These are phyloP conservation scores for Pilasporangium apinafurcum DNA, from an alignment of 352 stramenopile species.

Conservation along the genomic window DNA sequence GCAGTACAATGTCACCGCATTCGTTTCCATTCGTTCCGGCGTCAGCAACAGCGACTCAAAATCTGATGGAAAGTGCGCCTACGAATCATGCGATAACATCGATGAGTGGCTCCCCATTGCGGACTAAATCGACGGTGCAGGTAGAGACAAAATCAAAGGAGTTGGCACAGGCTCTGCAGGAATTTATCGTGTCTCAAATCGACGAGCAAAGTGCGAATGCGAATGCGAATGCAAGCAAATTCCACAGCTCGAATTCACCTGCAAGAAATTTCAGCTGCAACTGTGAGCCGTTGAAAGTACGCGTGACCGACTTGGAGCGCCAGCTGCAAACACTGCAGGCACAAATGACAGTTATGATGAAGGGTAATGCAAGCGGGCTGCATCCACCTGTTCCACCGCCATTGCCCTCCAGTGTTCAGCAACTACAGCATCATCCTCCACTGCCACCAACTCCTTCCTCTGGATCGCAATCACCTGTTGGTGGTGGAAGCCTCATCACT, in stretches of 20 bases:
- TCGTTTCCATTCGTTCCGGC: no score
- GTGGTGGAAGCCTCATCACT: constrained; percentile 34
- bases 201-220: constrained; percentile 15
- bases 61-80: constrained; percentile 4
- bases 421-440: constrained; percentile 6
- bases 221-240: constrained; percentile 4
- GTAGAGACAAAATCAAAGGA: constrained; percentile 50
- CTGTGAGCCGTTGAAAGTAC: constrained; percentile 30
- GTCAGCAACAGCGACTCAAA: constrained; percentile 1
- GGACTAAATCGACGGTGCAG: constrained; percentile 5
- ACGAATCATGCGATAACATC: constrained; percentile 3
- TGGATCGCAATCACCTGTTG: background rate
- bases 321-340: constrained; percentile 42
- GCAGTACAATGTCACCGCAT: no score
- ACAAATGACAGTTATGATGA: constrained; percentile 20
- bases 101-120: no score
- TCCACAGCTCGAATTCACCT: background rate
- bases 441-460: constrained; percentile 2
- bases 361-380: constrained; percentile 5
- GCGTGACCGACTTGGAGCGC: constrained; percentile 44
- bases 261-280: constrained; percentile 10
- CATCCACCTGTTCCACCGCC: constrained; percentile 9
- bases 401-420: constrained; percentile 5
- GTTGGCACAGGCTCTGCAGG: constrained; percentile 51
- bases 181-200: constrained; percentile 36